Conservation (phyloP, 306 rosid species). For the Gynostemma pentaphyllum region DNA sequence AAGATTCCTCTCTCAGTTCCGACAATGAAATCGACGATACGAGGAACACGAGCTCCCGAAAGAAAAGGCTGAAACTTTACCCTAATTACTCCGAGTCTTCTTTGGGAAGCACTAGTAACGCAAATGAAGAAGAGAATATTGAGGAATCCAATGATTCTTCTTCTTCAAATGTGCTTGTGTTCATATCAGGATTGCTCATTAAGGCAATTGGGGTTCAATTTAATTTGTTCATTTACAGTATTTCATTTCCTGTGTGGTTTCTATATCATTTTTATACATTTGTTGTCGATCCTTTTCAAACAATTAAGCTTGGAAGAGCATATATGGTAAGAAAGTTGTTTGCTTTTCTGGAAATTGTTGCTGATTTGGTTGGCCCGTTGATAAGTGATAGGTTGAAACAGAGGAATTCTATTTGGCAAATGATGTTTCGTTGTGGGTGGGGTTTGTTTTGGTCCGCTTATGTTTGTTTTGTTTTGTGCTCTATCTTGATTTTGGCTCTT, state of each 20-base stretch:
- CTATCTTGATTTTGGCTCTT: constrained; percentile 39
- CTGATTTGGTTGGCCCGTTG: constrained; percentile 18
- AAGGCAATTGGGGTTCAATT: constrained; percentile 47
- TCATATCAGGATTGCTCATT: constrained; percentile 33
- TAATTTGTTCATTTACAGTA: constrained; percentile 28
- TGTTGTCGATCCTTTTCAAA: constrained; percentile 43
- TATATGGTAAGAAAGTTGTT: constrained; percentile 14
- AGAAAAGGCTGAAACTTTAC: too few species aligned
- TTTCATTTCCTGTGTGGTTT: constrained; percentile 37
- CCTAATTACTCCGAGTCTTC: constrained; percentile 17
- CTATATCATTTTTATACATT: constrained; percentile 27
- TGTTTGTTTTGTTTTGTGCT: constrained; percentile 37
- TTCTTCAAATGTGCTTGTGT: constrained; percentile 28
- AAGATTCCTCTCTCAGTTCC: constrained; percentile 16
- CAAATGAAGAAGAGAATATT: constrained; percentile 17
- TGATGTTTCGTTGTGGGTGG: constrained; percentile 45
- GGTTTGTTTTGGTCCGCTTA: constrained; percentile 51
- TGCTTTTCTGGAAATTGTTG: constrained; percentile 10
- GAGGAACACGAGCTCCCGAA: constrained; percentile 14
- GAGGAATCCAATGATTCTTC: constrained; percentile 28
- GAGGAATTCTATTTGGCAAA: constrained; percentile 33
- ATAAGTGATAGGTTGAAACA: constrained; percentile 30
- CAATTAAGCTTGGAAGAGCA: constrained; percentile 23
- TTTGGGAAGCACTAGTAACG: constrained; percentile 13
- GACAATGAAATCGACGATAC: constrained; percentile 7